A percentile compares a stretch with the other conserved stretches of the same genome.
Evolutionary conservation across 2,329 filamentous ascomycete genomes (phyloP).

Genomic region (Calonectria honghensis): DNA sequence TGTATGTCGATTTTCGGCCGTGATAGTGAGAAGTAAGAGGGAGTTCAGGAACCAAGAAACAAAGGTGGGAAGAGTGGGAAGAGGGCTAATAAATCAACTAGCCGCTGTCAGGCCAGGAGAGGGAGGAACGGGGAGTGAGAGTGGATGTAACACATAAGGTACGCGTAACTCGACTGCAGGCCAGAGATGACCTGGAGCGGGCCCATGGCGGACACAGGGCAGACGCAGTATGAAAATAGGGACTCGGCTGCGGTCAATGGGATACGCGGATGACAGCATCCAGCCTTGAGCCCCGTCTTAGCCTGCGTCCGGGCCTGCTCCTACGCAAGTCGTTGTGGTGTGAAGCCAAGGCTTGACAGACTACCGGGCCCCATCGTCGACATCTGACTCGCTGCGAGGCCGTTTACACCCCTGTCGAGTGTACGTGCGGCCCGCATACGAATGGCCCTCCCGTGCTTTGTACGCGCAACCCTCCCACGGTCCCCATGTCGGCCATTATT

Average conservation of each 20-base stretch:
- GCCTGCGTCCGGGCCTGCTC: background rate
- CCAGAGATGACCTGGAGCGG: constrained; percentile 19
- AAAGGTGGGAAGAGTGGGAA: constrained; percentile 4
- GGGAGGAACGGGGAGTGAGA: background rate
- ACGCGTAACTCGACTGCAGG: constrained; percentile 23
- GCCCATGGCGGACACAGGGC: constrained; percentile 11
- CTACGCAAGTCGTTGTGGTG: constrained; percentile 7
- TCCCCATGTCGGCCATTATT: constrained; percentile 3
- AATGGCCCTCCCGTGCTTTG: constrained; percentile 11
- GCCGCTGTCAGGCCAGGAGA: background rate
- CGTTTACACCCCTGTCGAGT: constrained; percentile 5
- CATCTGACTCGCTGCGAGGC: constrained; percentile 7
- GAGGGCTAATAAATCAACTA: constrained; percentile 16
- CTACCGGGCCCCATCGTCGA: constrained; percentile 18
- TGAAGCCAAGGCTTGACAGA: constrained; percentile 18
- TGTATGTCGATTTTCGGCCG: background rate
- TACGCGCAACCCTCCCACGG: constrained; percentile 38
- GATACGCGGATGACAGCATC: constrained; percentile 26
- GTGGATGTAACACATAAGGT: constrained; percentile 27
- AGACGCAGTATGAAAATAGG: constrained; percentile 9
- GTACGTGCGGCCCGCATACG: constrained; percentile 26
- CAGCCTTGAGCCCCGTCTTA: constrained; percentile 9
- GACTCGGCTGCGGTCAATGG: constrained; percentile 3
- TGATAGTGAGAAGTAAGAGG: background rate
- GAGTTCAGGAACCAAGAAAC: background rate